Percentiles rank a stretch among this genome's conserved stretches.
Conservation (phyloP, 2,329 filamentous ascomycete genomes). For the Penicillium digitatum region DNA sequence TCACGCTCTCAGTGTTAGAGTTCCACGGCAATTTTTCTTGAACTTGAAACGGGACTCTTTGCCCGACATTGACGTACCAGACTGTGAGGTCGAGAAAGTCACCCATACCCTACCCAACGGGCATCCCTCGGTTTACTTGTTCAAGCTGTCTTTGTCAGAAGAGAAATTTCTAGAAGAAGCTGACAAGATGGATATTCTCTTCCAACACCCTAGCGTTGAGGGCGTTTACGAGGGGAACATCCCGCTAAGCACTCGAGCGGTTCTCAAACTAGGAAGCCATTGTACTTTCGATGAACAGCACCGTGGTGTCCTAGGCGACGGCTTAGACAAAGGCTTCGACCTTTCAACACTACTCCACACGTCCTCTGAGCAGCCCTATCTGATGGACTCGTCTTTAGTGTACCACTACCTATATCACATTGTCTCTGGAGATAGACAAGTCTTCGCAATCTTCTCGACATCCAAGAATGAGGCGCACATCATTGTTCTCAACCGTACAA, state of each 20-base stretch:
- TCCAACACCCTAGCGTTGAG: conserved; percentile 91
- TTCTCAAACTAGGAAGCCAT: conserved; percentile 82
- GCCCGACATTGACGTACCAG: conserved; percentile 80
- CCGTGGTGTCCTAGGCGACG: conserved; percentile 83
- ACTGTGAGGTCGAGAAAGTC: conserved; percentile 87
- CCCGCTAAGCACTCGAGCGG: conserved; percentile 77
- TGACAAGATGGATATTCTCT: conserved; percentile 74
- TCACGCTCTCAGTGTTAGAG: conserved; percentile 80
- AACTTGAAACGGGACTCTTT: conserved; percentile 85
- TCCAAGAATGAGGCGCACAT: conserved; percentile 75
- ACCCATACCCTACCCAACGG: conserved; percentile 92
- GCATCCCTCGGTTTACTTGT: conserved; percentile 87
- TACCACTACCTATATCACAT: conserved; percentile 95
- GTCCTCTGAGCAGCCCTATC: conserved; percentile 67
- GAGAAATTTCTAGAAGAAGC: conserved; percentile 80
- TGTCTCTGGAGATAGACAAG: conserved; percentile 80
- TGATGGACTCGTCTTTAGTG: conserved; percentile 67
- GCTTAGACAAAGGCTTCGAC: conserved; percentile 90
- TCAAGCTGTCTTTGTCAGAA: conserved; percentile 87
- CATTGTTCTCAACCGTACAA: conserved; percentile 77
- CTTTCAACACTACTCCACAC: conserved; percentile 68
- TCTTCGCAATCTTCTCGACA: conserved; percentile 91
- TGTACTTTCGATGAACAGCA: conserved; percentile 93
- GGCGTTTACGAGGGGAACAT: conserved; percentile 96
- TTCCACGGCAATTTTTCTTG: conserved; percentile 83